phyloP scores from a whole-genome alignment of 306 rosid species.

The Rosa rugosa region DNA sequence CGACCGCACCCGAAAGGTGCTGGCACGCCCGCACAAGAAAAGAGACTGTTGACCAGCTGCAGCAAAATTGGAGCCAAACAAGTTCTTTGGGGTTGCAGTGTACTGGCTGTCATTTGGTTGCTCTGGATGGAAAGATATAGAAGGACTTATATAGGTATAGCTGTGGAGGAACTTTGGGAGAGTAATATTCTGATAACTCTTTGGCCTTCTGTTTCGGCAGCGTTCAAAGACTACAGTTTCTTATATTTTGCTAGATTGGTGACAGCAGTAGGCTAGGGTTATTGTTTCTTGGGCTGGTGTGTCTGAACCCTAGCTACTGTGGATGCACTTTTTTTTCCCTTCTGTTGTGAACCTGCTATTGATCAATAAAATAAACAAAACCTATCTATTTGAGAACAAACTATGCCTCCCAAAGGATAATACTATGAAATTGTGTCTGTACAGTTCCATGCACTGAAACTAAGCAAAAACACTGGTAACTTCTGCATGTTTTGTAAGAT shows the following conservation, averaged over 20 bases:
- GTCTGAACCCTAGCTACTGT: not conserved
- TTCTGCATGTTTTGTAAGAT: not conserved
- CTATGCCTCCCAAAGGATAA: not conserved
- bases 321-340: not conserved
- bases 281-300: not conserved
- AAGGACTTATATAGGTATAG: not conserved
- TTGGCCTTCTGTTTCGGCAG: not conserved
- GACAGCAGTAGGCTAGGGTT: not conserved
- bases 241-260: not conserved
- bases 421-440: not conserved
- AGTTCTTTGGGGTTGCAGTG: not conserved
- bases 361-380: not conserved
- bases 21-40: too few species aligned
- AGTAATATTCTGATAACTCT: not conserved
- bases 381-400: not conserved
- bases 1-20: too few species aligned
- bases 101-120: not conserved
- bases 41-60: too few species aligned
- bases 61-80: too few species aligned
- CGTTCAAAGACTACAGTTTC: not conserved
- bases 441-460: not conserved
- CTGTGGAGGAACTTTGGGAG: not conserved
- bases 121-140: not conserved
- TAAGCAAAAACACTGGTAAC: not conserved
- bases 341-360: not conserved